Percentiles rank a stretch among this genome's conserved stretches.
phyloP scores from a whole-genome alignment of 768 basidiomycete species.

The Erythrobasidium yunnanense region DNA sequence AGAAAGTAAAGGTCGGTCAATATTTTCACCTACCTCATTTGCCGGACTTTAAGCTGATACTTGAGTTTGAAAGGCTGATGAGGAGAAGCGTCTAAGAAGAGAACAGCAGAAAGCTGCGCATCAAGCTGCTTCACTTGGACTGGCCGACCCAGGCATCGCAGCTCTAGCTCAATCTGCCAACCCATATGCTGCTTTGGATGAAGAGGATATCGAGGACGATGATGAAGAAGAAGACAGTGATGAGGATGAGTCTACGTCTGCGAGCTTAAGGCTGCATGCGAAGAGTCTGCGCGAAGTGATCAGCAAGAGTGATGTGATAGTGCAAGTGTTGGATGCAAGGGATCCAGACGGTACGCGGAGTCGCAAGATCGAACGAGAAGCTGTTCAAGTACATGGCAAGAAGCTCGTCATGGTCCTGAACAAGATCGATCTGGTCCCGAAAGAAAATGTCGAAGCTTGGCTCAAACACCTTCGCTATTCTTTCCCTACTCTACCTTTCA shows the following conservation, averaged over 20 bases:
- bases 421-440: conserved; percentile 88
- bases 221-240: conserved; percentile 23
- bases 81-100: conserved; percentile 30
- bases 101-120: conserved; percentile 32
- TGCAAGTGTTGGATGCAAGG: conserved; percentile 72
- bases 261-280: conserved; percentile 37
- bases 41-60: background rate
- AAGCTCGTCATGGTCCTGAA: conserved; percentile 88
- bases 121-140: conserved; percentile 23
- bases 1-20: conserved; percentile 37
- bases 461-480: conserved; percentile 79
- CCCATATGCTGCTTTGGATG: conserved; percentile 34
- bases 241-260: conserved; percentile 6
- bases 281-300: conserved; percentile 69
- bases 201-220: conserved; percentile 28
- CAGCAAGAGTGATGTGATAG: conserved; percentile 78
- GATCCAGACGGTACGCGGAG: conserved; percentile 92
- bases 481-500: conserved; percentile 86
- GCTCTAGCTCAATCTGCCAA: conserved; percentile 37
- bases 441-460: conserved; percentile 79
- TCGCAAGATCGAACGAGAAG: conserved; percentile 80
- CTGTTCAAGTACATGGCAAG: conserved; percentile 46
- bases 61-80: conserved; percentile 27
- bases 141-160: conserved; percentile 25
- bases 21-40: background rate